These are phyloP conservation scores for Cymodocea nodosa DNA, from an alignment of 116 monocot genomes.

Conservation along the genomic window DNA sequence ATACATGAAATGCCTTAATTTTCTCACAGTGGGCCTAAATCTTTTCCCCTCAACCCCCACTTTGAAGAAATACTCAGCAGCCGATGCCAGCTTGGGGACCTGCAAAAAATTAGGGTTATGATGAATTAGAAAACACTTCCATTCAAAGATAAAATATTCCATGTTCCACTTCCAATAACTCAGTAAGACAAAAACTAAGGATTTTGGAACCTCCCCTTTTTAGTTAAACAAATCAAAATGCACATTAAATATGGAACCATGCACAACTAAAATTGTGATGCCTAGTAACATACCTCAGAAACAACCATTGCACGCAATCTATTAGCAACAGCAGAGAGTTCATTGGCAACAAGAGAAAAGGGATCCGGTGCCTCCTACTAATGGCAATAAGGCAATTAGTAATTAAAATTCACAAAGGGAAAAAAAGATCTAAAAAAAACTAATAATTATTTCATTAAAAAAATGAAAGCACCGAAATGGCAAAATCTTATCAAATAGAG, in stretches of 20 bases:
- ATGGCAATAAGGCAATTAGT: background rate
- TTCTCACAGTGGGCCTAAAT: slow-evolving; percentile 83
- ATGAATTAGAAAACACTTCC: background rate
- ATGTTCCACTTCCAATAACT: too few species aligned
- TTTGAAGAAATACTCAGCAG: slow-evolving; percentile 92
- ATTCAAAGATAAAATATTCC: background rate
- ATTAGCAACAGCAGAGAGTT: slow-evolving; percentile 60
- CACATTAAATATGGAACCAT: background rate
- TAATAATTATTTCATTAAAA: background rate
- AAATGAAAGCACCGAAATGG: background rate
- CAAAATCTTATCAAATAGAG: background rate
- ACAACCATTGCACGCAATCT: slow-evolving; percentile 76
- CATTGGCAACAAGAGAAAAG: slow-evolving; percentile 85
- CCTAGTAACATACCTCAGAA: slow-evolving; percentile 46
- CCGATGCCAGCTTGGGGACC: slow-evolving; percentile 87
- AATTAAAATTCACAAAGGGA: background rate
- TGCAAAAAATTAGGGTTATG: slow-evolving; percentile 9
- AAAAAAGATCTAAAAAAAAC: background rate
- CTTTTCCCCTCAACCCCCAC: slow-evolving; percentile 92
- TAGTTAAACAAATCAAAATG: background rate
- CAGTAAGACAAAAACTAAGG: background rate
- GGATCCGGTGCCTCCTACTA: slow-evolving; percentile 63
- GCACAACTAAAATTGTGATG: background rate
- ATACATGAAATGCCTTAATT: background rate
- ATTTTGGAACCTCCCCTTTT: background rate